phyloP scores from a whole-genome alignment of 371 early-diverging fungal species.

The Umbelopsis sp. region DNA sequence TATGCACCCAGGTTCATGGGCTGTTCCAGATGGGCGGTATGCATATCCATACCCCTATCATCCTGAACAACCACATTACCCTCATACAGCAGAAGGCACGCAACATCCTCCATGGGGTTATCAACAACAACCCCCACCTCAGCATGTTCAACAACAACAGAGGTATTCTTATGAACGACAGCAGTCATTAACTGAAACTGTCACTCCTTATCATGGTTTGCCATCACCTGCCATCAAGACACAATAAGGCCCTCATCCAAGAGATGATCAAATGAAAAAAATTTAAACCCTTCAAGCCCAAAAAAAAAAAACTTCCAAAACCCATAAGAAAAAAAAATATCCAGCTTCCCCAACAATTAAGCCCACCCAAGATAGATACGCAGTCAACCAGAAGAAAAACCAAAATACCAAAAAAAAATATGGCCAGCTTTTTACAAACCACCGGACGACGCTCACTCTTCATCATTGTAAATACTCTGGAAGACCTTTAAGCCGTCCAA shows the following conservation, averaged over 20 bases:
- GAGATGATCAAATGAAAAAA: not conserved
- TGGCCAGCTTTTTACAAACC: not conserved
- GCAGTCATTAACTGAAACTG: conserved; percentile 11
- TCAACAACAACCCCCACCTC: conserved; percentile 3
- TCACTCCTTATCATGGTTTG: conserved; percentile 10
- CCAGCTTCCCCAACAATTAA: not conserved
- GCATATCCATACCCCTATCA: conserved; percentile 9
- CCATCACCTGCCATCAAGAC: conserved; percentile 18
- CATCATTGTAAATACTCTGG: conserved; percentile 16
- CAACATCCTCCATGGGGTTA: conserved; percentile 3
- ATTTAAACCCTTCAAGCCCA: too few species aligned
- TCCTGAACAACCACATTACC: conserved; percentile 1
- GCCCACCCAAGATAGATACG: conserved; percentile 1
- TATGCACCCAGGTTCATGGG: conserved; percentile 14
- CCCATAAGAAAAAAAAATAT: not conserved
- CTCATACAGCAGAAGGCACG: not conserved
- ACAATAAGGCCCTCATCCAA: not conserved
- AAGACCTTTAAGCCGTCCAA: not conserved
- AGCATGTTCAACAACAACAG: not conserved
- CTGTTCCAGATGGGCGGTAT: conserved; percentile 5
- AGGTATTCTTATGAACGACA: conserved; percentile 15
- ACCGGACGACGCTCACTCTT: not conserved
- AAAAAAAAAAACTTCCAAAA: not conserved
- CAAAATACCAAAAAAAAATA: not conserved
- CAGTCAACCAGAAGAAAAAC: not conserved